Conservation (phyloP, 768 basidiomycete species). For the Amanita fuliginea region DNA sequence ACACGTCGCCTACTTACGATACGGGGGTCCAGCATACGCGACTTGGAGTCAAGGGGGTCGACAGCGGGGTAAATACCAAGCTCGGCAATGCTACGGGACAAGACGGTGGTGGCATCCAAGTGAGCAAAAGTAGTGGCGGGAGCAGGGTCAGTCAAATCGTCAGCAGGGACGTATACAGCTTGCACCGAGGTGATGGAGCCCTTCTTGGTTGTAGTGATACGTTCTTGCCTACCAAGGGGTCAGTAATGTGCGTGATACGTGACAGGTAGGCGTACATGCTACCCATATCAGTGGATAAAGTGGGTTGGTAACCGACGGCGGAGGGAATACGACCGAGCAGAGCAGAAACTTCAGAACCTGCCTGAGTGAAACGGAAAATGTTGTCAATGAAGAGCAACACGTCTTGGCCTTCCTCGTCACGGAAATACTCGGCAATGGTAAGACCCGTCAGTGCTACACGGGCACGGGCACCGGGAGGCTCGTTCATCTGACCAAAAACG, state of each 20-base stretch:
- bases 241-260: slow-evolving; percentile 7
- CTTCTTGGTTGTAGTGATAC: slow-evolving; percentile 99
- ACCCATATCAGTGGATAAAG: slow-evolving; percentile 99
- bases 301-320: slow-evolving; percentile 99
- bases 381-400: slow-evolving; percentile 99
- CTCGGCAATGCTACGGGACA: slow-evolving; percentile 98
- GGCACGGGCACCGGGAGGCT: slow-evolving; percentile 99
- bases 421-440: slow-evolving; percentile 99
- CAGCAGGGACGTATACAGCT: slow-evolving; percentile 99
- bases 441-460: slow-evolving; percentile 99
- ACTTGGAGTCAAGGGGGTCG: slow-evolving; percentile 98
- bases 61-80: slow-evolving; percentile 99
- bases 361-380: slow-evolving; percentile 99
- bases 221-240: slow-evolving; percentile 70
- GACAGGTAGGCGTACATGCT: slow-evolving; percentile 60
- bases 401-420: slow-evolving; percentile 99
- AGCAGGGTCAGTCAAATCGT: slow-evolving; percentile 99
- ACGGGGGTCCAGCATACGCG: slow-evolving; percentile 99
- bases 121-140: slow-evolving; percentile 99
- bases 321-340: slow-evolving; percentile 99
- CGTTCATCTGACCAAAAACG: slow-evolving; percentile 99
- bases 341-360: slow-evolving; percentile 99
- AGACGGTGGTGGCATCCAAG: slow-evolving; percentile 98
- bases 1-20: slow-evolving; percentile 47
- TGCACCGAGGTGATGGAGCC: slow-evolving; percentile 99